Evolutionary conservation across 352 stramenopile species (phyloP), one percentile per base, ranked within the genome.

Genomic region (Pythium rishiriense): DNA sequence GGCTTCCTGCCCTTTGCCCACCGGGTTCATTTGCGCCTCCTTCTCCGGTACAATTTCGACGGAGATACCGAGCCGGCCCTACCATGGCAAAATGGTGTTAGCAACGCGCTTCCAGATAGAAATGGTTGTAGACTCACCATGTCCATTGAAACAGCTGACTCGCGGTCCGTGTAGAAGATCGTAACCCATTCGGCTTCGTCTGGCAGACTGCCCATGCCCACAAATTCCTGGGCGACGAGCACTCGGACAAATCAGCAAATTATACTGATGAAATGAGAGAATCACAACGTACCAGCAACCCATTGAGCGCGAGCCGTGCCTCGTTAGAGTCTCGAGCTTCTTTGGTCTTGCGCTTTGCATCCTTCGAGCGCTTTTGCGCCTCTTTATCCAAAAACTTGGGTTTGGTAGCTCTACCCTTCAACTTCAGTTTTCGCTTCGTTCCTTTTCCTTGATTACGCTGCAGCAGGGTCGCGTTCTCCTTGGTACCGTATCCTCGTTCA

Each of bases 31-130:
- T 8, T 78, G 41, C 0, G 89, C 90, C 53, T 96, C 79, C 22
- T 93, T 85, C 49, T 94, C 82, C 0, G 93, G 89, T 0, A 97
- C 83, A 28, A 97, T 94, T 63, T 96, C 75, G 0, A 93, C 51
- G 0, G 79, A 88, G 39, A 93, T 64, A 0, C 81, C 85, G 2
- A 93, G 69, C 6, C 69, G 64, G 4, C 85, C 85, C 78, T 87
- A 22, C 15, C 37, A 43, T 43, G 11, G 3, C 37, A 6, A 43
- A n/a, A 17, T 4, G 37, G 37, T 19, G 37, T 43, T 48, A 48
- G 42, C 15, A 8, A 33, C 14, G 28, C 10, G 33, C 33, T 17
- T 6, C 14, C 1, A 1, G n/a, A 43, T 8, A 42, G 11, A n/a
- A 10, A 35, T 5, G 5, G 31, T 35, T n/a, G 37, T 11, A 10